A percentile compares a stretch with the other conserved stretches of the same genome.
phyloP scores from a whole-genome alignment of 148 eudicot genomes.

The Vaccinium myrtillus region DNA sequence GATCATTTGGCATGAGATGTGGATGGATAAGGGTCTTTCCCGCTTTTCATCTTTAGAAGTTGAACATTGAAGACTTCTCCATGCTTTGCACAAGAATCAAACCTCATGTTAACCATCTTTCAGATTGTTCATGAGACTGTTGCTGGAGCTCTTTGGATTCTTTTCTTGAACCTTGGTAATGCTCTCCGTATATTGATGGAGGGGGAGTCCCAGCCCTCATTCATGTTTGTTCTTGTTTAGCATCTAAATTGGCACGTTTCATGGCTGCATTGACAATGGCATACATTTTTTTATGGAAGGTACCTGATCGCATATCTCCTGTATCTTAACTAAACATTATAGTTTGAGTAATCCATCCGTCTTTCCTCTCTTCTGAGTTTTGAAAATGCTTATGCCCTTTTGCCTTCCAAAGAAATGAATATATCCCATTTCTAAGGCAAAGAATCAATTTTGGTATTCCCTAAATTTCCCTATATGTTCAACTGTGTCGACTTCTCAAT shows the following conservation, averaged over 20 bases:
- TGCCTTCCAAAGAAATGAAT: not conserved
- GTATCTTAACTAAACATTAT: not conserved
- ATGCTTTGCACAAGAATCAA: not conserved
- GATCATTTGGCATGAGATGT: not conserved
- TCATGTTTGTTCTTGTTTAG: conserved; percentile 73
- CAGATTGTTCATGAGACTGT: conserved; percentile 98
- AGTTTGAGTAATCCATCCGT: not conserved
- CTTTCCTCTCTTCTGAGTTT: not conserved
- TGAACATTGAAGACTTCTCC: not conserved
- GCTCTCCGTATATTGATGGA: conserved; percentile 87
- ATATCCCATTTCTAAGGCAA: not conserved
- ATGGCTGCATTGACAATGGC: conserved; percentile 93
- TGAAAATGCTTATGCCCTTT: not conserved
- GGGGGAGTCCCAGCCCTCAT: conserved; percentile 85
- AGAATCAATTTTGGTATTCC: not conserved
- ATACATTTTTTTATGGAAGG: conserved; percentile 97
- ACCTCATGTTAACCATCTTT: conserved; percentile 13
- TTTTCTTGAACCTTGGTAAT: conserved; percentile 82
- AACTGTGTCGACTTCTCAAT: not conserved
- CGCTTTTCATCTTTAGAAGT: not conserved
- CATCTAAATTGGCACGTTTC: conserved; percentile 93
- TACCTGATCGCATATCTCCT: conserved; percentile 20
- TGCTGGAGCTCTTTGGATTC: conserved; percentile 98
- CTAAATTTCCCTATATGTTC: not conserved
- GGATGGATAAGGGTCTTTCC: not conserved